Evolutionary conservation across 805 yeast species (phyloP).

Genomic region (Suhomyces vadensis): DNA sequence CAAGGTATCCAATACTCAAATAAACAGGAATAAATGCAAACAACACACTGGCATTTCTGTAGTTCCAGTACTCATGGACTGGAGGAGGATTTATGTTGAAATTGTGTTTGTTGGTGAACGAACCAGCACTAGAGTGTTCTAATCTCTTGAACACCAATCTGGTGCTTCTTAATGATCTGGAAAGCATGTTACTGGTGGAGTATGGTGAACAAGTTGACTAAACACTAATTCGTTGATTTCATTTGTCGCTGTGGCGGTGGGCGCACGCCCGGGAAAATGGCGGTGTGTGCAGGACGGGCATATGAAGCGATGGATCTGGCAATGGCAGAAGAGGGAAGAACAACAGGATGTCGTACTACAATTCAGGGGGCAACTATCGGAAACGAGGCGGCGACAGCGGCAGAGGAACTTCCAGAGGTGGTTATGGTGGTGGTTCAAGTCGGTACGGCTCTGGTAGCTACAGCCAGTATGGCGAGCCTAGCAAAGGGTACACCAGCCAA

Average conservation of each 20-base stretch:
- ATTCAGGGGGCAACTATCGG: slow-evolving; percentile 9
- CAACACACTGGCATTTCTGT: slow-evolving; percentile 36
- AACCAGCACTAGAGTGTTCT: slow-evolving; percentile 27
- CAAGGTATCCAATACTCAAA: slow-evolving; percentile 35
- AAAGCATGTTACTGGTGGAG: slow-evolving; percentile 23
- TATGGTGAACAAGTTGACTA: background rate
- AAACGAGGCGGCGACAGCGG: slow-evolving; percentile 3
- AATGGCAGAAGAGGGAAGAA: background rate
- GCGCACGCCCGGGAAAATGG: background rate
- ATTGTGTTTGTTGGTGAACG: slow-evolving; percentile 44
- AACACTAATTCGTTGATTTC: slow-evolving; percentile 6
- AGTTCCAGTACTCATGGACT: slow-evolving; percentile 47
- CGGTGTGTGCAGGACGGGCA: slow-evolving; percentile 32
- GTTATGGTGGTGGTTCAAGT: slow-evolving; percentile 1
- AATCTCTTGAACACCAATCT: slow-evolving; percentile 29
- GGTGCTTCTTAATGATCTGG: slow-evolving; percentile 26
- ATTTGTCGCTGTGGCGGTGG: slow-evolving; percentile 7
- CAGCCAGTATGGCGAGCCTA: background rate
- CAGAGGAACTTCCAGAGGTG: slow-evolving; percentile 1
- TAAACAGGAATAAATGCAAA: slow-evolving; percentile 41
- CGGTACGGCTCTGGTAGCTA: background rate
- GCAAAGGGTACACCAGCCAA: slow-evolving; percentile 1
- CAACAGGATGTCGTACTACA: slow-evolving; percentile 9
- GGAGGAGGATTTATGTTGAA: slow-evolving; percentile 47
- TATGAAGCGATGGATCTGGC: background rate